phyloP scores from a whole-genome alignment of 2,329 filamentous ascomycete species.

The Sphaerulina vaccinii region DNA sequence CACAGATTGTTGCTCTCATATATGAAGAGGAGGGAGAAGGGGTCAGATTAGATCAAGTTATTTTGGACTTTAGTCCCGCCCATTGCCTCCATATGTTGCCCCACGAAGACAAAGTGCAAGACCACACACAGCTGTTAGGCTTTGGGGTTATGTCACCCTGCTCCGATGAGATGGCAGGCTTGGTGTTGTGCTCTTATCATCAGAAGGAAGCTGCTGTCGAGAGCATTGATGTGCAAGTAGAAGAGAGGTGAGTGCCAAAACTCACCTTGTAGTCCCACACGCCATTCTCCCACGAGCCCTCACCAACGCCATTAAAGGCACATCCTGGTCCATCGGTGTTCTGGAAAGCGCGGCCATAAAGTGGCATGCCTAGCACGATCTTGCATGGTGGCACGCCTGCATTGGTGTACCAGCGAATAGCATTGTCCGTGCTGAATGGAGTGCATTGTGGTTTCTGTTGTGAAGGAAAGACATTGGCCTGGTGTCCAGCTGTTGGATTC shows the following conservation, averaged over 20 bases:
- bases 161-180: slow-evolving; percentile 17
- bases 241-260: not conserved
- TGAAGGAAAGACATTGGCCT: slow-evolving; percentile 72
- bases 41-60: slow-evolving; percentile 44
- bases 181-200: slow-evolving; percentile 35
- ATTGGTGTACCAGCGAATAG: slow-evolving; percentile 67
- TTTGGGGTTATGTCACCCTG: slow-evolving; percentile 12
- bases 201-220: slow-evolving; percentile 39
- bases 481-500: slow-evolving; percentile 71
- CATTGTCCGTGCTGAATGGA: slow-evolving; percentile 72
- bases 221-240: not conserved
- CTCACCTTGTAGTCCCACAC: slow-evolving; percentile 78
- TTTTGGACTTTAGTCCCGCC: slow-evolving; percentile 21
- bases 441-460: slow-evolving; percentile 60
- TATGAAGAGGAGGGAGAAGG: not conserved
- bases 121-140: slow-evolving; percentile 19
- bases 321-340: slow-evolving; percentile 72
- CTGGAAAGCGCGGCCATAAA: slow-evolving; percentile 85
- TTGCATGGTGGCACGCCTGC: slow-evolving; percentile 64
- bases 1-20: not conserved
- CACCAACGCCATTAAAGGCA: slow-evolving; percentile 68
- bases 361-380: slow-evolving; percentile 84
- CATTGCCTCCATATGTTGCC: slow-evolving; percentile 17
- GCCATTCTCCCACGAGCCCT: slow-evolving; percentile 80
- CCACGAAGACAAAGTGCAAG: slow-evolving; percentile 9